Evolutionary conservation across 2,329 filamentous ascomycete genomes (phyloP).

Genomic region (Xylaria sp.): DNA sequence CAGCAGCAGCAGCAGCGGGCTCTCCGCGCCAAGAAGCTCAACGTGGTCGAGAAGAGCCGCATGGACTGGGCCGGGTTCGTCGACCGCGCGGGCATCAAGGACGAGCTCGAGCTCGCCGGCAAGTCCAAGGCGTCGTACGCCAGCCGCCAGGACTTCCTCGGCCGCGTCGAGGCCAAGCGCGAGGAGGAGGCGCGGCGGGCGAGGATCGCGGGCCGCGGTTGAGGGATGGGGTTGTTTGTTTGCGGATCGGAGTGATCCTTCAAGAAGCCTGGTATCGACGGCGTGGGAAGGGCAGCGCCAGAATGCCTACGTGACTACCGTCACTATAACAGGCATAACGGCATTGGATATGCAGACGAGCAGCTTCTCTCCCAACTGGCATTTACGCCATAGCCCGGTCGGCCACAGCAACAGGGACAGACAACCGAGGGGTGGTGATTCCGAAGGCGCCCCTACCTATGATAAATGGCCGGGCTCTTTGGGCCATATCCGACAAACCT

Average conservation of each 20-base stretch:
- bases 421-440: not conserved
- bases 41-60: conserved; percentile 71
- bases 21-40: conserved; percentile 66
- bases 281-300: not conserved
- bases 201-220: conserved; percentile 47
- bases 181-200: conserved; percentile 63
- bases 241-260: not conserved
- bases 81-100: conserved; percentile 70
- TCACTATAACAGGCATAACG: not conserved
- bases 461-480: not conserved
- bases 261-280: not conserved
- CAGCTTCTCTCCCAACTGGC: too few species aligned
- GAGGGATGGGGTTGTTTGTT: too few species aligned
- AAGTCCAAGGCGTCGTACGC: conserved; percentile 67
- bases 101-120: conserved; percentile 67
- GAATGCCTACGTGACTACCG: too few species aligned
- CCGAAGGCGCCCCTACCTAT: not conserved
- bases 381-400: not conserved
- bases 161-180: conserved; percentile 63
- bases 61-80: conserved; percentile 76
- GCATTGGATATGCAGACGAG: not conserved
- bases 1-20: conserved; percentile 43
- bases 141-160: conserved; percentile 66
- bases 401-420: not conserved
- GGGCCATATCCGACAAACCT: not conserved